phyloP scores from a whole-genome alignment of 2,329 filamentous ascomycete species.

The Arthroderma uncinatum region DNA sequence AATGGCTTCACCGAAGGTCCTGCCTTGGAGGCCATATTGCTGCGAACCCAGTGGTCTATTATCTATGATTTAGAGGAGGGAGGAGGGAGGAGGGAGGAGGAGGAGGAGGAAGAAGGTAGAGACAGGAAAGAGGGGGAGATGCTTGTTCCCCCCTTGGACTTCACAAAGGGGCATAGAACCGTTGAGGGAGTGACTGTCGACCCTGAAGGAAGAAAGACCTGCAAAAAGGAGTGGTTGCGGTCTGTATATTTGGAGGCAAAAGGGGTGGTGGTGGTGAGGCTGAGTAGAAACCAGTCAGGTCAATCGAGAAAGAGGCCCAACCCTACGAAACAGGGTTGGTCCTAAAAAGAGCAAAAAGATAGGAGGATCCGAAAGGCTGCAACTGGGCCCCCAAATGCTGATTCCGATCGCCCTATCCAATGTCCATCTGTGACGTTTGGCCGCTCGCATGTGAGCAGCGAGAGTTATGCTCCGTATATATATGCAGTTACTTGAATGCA shows the following conservation, averaged over 20 bases:
- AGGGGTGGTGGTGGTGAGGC: too few relatives aligned
- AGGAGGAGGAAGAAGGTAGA: background rate
- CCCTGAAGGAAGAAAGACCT: background rate
- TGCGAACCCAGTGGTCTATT: background rate
- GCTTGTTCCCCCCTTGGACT: background rate
- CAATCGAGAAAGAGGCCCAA: background rate
- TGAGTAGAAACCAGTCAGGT: background rate
- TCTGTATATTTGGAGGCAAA: background rate
- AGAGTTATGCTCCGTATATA: too few relatives aligned
- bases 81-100: background rate
- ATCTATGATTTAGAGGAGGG: background rate
- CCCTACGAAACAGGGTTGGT: background rate
- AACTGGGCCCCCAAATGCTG: background rate
- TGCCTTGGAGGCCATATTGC: constrained; percentile 1
- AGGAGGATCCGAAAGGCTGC: background rate
- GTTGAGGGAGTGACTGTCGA: too few relatives aligned
- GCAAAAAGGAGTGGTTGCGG: background rate
- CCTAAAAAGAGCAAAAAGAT: background rate
- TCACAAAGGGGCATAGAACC: background rate
- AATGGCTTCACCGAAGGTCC: constrained; percentile 3
- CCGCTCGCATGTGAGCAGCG: background rate
- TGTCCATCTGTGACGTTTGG: background rate
- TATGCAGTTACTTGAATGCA: background rate
- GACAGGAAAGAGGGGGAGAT: background rate
- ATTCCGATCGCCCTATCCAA: background rate